Conservation (phyloP, 2,329 filamentous ascomycete genomes). For the Neonectria coccinea region DNA sequence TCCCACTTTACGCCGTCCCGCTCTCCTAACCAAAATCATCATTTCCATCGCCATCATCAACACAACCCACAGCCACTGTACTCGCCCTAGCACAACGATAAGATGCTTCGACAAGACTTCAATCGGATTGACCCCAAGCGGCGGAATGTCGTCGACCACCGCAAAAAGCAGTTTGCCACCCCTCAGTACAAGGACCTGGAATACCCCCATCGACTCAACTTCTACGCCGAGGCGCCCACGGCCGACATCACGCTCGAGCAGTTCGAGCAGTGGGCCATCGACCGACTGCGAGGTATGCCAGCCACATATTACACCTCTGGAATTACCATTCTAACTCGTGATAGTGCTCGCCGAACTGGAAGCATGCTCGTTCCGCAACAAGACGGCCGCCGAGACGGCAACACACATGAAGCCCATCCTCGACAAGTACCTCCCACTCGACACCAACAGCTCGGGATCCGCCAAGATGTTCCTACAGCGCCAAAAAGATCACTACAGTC, state of each 20-base stretch:
- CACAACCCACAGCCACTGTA: conserved; percentile 14
- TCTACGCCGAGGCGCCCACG: conserved; percentile 89
- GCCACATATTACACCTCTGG: conserved; percentile 19
- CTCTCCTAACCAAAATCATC: conserved; percentile 22
- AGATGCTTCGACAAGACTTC: conserved; percentile 64
- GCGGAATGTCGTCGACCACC: conserved; percentile 79
- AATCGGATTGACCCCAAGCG: conserved; percentile 76
- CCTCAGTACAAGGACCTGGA: conserved; percentile 80
- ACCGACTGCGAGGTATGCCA: conserved; percentile 79
- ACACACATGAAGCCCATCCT: conserved; percentile 87
- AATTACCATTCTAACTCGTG: conserved; percentile 21
- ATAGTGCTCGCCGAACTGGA: conserved; percentile 88
- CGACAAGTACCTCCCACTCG: conserved; percentile 86
- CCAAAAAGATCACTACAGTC: conserved; percentile 96
- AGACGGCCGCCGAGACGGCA: conserved; percentile 82
- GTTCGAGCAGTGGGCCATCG: conserved; percentile 99
- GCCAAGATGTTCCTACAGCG: conserved; percentile 76
- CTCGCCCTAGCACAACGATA: conserved; percentile 31
- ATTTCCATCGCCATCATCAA: conserved; percentile 26
- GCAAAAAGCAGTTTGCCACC: conserved; percentile 87
- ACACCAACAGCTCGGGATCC: conserved; percentile 75
- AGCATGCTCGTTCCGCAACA: conserved; percentile 95
- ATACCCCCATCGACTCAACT: conserved; percentile 90
- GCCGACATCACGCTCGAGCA: conserved; percentile 96
- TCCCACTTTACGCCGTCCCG: conserved; percentile 37